Conservation (phyloP, 768 basidiomycete genomes). For the Mrakia gelida region DNA sequence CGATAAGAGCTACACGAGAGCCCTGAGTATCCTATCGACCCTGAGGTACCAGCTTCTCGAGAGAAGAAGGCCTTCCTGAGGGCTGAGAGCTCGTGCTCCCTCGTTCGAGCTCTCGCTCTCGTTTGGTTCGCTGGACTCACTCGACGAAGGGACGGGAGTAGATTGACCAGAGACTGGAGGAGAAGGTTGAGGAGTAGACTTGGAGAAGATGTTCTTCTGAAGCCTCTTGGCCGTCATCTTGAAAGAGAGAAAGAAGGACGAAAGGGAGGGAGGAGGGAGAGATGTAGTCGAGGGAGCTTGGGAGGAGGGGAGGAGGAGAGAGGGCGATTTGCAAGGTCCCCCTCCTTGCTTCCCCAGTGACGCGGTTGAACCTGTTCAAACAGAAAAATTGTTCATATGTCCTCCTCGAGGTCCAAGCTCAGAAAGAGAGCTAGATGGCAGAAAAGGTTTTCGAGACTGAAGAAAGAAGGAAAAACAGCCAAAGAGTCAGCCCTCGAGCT, state of each 20-base stretch:
- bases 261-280: not conserved
- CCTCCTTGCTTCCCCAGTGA: no score
- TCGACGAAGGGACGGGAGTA: not conserved
- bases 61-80: not conserved
- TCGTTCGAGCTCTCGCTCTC: not conserved
- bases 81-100: not conserved
- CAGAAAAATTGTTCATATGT: no score
- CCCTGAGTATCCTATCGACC: not conserved
- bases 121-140: not conserved
- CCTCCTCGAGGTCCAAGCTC: no score
- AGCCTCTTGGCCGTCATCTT: slow-evolving; percentile 24
- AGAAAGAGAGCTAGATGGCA: no score
- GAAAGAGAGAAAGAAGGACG: not conserved
- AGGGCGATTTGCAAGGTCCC: not conserved
- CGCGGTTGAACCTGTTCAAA: no score
- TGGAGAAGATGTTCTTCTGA: slow-evolving; percentile 27
- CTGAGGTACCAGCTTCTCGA: no score
- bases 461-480: no score
- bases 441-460: no score
- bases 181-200: slow-evolving; percentile 7
- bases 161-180: slow-evolving; percentile 15
- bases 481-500: no score
- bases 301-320: not conserved
- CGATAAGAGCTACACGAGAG: not conserved
- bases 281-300: not conserved